These are phyloP conservation scores for Aspergillus calidoustus DNA, from an alignment of 2,329 filamentous ascomycete genomes.

Conservation along the genomic window DNA sequence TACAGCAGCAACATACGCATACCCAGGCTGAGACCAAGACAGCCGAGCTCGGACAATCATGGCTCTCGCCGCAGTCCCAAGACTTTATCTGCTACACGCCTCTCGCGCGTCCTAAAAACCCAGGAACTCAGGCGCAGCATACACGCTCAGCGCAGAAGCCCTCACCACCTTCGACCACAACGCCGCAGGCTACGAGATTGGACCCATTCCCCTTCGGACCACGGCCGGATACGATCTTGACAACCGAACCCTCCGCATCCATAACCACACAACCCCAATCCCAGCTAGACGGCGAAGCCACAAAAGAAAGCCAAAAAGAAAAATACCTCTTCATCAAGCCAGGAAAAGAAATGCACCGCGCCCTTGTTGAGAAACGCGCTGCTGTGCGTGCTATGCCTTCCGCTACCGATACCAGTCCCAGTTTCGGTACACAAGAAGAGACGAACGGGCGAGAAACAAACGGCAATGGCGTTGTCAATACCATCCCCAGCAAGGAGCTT, in stretches of 20 bases:
- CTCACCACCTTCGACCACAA: background rate
- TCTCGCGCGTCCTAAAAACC: background rate
- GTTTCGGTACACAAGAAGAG: background rate
- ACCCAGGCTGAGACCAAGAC: background rate
- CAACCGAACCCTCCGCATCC: background rate
- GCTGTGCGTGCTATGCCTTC: slow-evolving; percentile 24
- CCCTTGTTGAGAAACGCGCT: slow-evolving; percentile 32
- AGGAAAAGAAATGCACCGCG: slow-evolving; percentile 33
- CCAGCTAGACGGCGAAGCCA: background rate
- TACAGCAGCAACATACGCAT: slow-evolving; percentile 1
- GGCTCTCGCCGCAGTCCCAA: slow-evolving; percentile 32
- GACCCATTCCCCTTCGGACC: background rate
- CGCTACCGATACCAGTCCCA: slow-evolving; percentile 24
- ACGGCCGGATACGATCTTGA: background rate
- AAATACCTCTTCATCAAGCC: slow-evolving; percentile 36
- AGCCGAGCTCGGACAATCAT: slow-evolving; percentile 11
- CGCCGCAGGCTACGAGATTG: background rate
- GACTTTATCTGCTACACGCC: slow-evolving; percentile 29
- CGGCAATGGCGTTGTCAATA: background rate
- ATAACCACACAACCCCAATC: background rate
- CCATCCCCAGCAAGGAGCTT: slow-evolving; percentile 28
- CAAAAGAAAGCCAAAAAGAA: slow-evolving; percentile 11
- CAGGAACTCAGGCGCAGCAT: background rate
- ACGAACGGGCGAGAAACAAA: background rate
- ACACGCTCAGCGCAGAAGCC: background rate